Evolutionary conservation across 768 basidiomycete genomes (phyloP).

Genomic region (Suillus placidus): DNA sequence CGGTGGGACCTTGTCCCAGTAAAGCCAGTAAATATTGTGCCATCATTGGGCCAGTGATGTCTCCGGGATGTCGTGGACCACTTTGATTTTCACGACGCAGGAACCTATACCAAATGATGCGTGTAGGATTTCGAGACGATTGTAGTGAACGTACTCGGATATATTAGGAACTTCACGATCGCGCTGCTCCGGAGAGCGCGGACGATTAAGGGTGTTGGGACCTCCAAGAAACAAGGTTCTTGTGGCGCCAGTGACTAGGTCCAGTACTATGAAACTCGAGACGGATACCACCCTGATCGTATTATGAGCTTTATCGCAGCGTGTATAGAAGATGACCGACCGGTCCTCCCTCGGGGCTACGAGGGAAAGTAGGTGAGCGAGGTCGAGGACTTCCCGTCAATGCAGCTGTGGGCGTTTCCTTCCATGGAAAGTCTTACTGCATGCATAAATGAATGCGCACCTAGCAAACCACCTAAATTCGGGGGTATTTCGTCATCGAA

Average conservation of each 20-base stretch:
- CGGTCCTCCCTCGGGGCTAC: conserved; percentile 17
- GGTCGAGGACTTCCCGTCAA: conserved; percentile 11
- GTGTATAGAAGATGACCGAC: conserved; percentile 14
- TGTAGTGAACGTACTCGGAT: conserved; percentile 49
- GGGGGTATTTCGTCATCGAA: conserved; percentile 32
- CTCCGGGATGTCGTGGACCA: conserved; percentile 30
- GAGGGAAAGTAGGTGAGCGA: conserved; percentile 21
- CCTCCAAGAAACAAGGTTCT: conserved; percentile 43
- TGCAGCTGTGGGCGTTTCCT: conserved; percentile 4
- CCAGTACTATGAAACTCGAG: conserved; percentile 39
- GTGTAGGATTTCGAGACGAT: conserved; percentile 1
- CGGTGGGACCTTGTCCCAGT: conserved; percentile 40
- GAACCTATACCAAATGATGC: conserved; percentile 32
- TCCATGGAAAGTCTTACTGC: neutral
- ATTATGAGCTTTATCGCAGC: conserved; percentile 5
- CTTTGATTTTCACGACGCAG: conserved; percentile 30
- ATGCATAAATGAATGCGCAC: neutral
- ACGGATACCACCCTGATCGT: conserved; percentile 31
- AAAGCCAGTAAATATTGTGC: conserved; percentile 73
- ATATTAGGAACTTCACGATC: conserved; percentile 42
- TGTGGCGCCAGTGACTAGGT: conserved; percentile 23
- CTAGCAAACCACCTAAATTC: conserved; percentile 5
- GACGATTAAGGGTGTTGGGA: conserved; percentile 28
- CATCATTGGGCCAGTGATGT: conserved; percentile 65
- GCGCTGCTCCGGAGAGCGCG: conserved; percentile 27